Evolutionary conservation across 805 yeast genomes (phyloP), one percentile per base, ranked within the genome.

Genomic region (Candida suzukii): DNA sequence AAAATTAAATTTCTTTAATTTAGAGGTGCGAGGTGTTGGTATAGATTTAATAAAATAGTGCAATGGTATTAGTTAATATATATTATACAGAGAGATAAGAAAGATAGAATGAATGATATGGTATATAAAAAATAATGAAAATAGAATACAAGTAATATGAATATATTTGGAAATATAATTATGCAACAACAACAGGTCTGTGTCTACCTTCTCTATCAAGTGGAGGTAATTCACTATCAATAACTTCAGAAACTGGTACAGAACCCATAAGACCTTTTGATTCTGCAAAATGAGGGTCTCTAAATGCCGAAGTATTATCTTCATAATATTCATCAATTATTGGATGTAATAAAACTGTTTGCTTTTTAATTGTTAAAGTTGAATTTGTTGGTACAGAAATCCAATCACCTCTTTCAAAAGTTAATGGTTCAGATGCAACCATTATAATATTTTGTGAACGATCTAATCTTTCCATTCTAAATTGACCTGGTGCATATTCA

Each of bases 401-500:
- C 99, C 99, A 93, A 63, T 93, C 99, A 31, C 90, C 91, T 42
- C 99, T 68, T 64, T 93, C 98, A 60, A 93, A 93, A 0, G 99
- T 93, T 43, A 93, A 70, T 0, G 99, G 99, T 57, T 93, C 99
- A 16, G 95, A 83, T 1, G 99, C 96, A 38, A 93, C 50, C 81
- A 93, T 83, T n/a, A 91, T 83, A 16, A 93, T 91, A 60, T 88
- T 91, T 61, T 91, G 97, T 10, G 93, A 84, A 41, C 97, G 73
- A 61, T 90, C 95, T 45, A 86, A 68, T 41, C 99, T 73, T 61
- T 93, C 97, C 96, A 93, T 88, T 53, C 85, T 76, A 66, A 87
- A 93, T 54, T 88, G 84, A 18, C 96, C 95, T 2, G 95, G 96
- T 46, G 79, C 84, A 54, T 83, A 81, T 63, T 93, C 99, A 29